Evolutionary conservation across 2,329 filamentous ascomycete species (phyloP), one percentile per base, ranked within the genome.

Genomic region (Calonectria multiphialidica): DNA sequence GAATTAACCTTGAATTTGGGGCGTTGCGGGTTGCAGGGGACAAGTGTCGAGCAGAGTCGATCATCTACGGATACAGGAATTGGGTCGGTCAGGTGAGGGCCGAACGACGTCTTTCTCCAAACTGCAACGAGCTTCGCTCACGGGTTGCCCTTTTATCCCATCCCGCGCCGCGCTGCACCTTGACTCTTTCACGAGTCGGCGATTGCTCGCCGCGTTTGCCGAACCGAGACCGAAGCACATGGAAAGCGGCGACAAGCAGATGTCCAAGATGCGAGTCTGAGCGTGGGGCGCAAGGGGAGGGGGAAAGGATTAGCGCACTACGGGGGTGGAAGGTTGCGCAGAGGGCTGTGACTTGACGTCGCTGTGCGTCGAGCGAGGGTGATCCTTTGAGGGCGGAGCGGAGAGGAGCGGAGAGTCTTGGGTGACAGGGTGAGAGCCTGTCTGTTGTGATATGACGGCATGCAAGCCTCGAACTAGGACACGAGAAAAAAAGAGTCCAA

Each of bases 1-100:
- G 33, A 71, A 68, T 55, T 71, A 68, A 71, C 69, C 69, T 71
- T 64, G 69, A 64, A 64, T 71, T 49, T 68, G 37, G 64, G 63
- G 68, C 50, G 62, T 18, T 62, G 35, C 33, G 47, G 28, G 23
- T 44, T 68, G 64, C 69, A 71, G 64, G 69, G 68, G 55, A 28
- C 55, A 33, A 61, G 47, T 53, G 33, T 50, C 33, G 40, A 50
- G 18, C 57, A 35, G 18, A 61, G 68, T 37, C 44, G 68, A 70
- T 70, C 68, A 62, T 42, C 18, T 61, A 25, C 5, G 12, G 28
- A 23, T 21, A 64, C 13, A 33, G 53, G 50, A 40, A 42, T 13
- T n/a, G 25, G 25, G 47, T 50, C 23, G 35, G 63, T 55, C 45
- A 66, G 65, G 28, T 37, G 65, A 28, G n/a, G 53, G n/a, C 6